A percentile compares a stretch with the other conserved stretches of the same genome.
Conservation (phyloP, 495 filamentous ascomycete species). For the Tetracladium marchalianum region DNA sequence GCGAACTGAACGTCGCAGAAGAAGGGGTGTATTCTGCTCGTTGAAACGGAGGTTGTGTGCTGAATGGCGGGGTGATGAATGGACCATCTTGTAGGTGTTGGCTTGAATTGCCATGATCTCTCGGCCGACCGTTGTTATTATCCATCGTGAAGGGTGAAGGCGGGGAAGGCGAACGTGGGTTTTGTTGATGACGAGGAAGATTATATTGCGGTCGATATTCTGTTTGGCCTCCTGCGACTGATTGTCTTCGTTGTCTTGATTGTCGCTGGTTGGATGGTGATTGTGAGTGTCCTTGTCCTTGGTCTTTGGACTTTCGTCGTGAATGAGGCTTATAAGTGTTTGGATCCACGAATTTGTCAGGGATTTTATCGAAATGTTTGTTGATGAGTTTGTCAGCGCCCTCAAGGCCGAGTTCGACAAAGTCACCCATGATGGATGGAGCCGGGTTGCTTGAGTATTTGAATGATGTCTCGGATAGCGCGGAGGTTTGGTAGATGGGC, state of each 20-base stretch:
- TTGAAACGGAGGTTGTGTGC: background rate
- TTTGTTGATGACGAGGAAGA: no score
- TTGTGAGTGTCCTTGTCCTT: background rate
- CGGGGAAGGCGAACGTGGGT: no score
- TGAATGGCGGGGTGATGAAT: background rate
- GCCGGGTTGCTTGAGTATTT: no score
- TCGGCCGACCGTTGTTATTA: no score
- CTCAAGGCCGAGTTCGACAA: slow-evolving; percentile 9
- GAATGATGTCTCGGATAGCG: no score
- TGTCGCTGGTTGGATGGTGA: background rate
- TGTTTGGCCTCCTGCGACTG: background rate
- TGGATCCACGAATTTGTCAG: slow-evolving; percentile 4
- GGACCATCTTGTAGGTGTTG: background rate
- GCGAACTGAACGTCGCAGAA: background rate
- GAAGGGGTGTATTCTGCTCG: slow-evolving; percentile 7
- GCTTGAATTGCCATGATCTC: background rate
- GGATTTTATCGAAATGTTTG: slow-evolving; percentile 13
- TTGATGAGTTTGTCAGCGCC: slow-evolving; percentile 9
- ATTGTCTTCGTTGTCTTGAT: background rate
- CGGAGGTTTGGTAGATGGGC: no score
- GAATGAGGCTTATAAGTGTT: slow-evolving; percentile 5
- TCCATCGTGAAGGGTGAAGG: no score
- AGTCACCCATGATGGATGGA: slow-evolving; percentile 2
- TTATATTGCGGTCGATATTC: no score
- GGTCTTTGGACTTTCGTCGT: background rate